Base-by-base conservation (phyloP, 352 stramenopile species). In the Pythium grandisporangium region DNA sequence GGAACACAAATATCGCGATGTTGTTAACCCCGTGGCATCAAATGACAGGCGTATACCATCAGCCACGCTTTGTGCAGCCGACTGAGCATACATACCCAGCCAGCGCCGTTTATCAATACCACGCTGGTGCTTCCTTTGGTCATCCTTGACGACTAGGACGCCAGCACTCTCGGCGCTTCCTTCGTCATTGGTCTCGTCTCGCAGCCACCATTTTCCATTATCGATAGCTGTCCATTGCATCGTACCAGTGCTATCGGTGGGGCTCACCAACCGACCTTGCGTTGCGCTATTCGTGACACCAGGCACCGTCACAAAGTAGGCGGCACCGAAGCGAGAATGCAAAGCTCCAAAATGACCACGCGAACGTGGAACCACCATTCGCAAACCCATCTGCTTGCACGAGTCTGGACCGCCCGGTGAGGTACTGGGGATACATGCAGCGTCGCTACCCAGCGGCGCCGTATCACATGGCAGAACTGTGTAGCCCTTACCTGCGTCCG, bases 141-240 rank as follows among this genome's bases (percentile, higher is more conserved):
- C n/a, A n/a, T n/a, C n/a, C n/a, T n/a, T n/a, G n/a, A n/a, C n/a
- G n/a, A n/a, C n/a, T n/a, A 38, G 21, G 52, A 30, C 12, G 51
- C 20, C 37, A 46, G 17, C 29, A 51, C 53, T 4, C n/a, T n/a
- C n/a, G n/a, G 35, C 30, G 36, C 74, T 55, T 25, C 76, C 63
- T 27, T 56, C 56, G 12, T 45, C 38, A 19, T 45, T 66, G 17
- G 58, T 33, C 5, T 67, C 58, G 44, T 84, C 70, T 14, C 70
- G 66, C 14, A 84, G 24, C 70, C 70, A 84, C 67, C 65, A 84
- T 24, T 69, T 79, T 12, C 65, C 65, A 3, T 45, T 51, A 53
- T 84, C 70, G 35, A 72, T 42, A 5, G 70, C 58, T 10, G 20
- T 37, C 70, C 70, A 84, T n/a, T 76, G 55, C 7, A 60, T 37